Evolutionary conservation across 2,329 filamentous ascomycete genomes (phyloP).

Genomic region (Fusarium mundagurra): DNA sequence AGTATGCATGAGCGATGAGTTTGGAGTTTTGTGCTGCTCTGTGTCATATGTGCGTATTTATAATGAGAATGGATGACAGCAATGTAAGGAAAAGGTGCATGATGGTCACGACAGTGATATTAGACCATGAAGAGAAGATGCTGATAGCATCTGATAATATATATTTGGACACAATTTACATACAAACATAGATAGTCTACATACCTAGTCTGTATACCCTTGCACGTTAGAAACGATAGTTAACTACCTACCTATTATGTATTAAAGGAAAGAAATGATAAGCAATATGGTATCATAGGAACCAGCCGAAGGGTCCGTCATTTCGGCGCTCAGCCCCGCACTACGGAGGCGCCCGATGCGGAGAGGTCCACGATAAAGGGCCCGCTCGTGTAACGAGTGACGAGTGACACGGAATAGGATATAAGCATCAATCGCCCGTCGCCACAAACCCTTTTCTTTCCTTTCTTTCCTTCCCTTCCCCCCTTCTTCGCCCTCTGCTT

Average conservation of each 20-base stretch:
- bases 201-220: background rate
- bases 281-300: conserved; percentile 5
- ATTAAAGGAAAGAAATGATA: background rate
- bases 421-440: conserved; percentile 11
- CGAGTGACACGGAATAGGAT: conserved; percentile 25
- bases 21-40: conserved; percentile 40
- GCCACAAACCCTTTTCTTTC: background rate
- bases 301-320: conserved; percentile 13
- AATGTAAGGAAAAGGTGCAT: conserved; percentile 15
- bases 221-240: background rate
- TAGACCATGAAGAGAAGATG: conserved; percentile 31
- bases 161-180: background rate
- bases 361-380: conserved; percentile 36
- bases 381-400: conserved; percentile 23
- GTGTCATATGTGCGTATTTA: conserved; percentile 29
- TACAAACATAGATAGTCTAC: background rate
- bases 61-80: conserved; percentile 35
- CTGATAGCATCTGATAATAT: conserved; percentile 38
- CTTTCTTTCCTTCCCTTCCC: background rate
- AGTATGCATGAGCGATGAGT: conserved; percentile 39
- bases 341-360: conserved; percentile 38
- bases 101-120: conserved; percentile 39
- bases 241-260: background rate
- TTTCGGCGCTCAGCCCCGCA: conserved; percentile 40
- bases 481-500: background rate